These are phyloP conservation scores for Elsinoe fawcettii DNA, from an alignment of 2,329 filamentous ascomycete species.

Conservation along the genomic window DNA sequence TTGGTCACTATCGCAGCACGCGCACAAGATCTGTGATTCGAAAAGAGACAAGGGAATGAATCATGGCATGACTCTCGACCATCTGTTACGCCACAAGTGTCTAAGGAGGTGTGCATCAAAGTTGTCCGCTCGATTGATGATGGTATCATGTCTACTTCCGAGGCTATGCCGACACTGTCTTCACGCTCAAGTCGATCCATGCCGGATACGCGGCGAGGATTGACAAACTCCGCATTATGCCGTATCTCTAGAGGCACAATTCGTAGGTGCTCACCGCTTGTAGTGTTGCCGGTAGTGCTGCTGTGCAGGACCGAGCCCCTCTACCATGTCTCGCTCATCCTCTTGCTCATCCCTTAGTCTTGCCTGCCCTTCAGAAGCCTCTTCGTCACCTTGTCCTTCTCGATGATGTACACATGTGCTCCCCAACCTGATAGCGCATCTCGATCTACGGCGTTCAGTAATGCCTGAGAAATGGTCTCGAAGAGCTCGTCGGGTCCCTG, in stretches of 20 bases:
- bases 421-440: conserved; percentile 97
- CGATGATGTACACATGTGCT: conserved; percentile 97
- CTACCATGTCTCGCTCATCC: not conserved
- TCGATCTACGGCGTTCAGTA: conserved; percentile 92
- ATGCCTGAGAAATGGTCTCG: conserved; percentile 93
- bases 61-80: no score
- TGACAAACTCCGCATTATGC: not conserved
- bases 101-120: no score
- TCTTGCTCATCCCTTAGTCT: conserved; percentile 44
- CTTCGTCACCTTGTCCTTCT: conserved; percentile 99
- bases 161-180: not conserved
- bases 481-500: conserved; percentile 90
- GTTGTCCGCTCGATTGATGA: not conserved
- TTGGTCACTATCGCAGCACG: not conserved
- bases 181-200: not conserved
- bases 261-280: not conserved
- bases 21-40: not conserved
- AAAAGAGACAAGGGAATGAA: no score
- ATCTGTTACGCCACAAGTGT: no score
- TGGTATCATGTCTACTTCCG: not conserved
- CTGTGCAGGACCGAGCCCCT: not conserved
- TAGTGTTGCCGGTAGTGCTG: not conserved
- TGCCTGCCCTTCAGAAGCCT: conserved; percentile 95
- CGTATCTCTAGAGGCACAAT: not conserved
- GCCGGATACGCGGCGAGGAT: not conserved